A percentile compares a stretch with the other conserved stretches of the same genome.
These are phyloP conservation scores for Pleoardoris graminearum DNA, from an alignment of 2,329 filamentous ascomycete species.

Conservation along the genomic window DNA sequence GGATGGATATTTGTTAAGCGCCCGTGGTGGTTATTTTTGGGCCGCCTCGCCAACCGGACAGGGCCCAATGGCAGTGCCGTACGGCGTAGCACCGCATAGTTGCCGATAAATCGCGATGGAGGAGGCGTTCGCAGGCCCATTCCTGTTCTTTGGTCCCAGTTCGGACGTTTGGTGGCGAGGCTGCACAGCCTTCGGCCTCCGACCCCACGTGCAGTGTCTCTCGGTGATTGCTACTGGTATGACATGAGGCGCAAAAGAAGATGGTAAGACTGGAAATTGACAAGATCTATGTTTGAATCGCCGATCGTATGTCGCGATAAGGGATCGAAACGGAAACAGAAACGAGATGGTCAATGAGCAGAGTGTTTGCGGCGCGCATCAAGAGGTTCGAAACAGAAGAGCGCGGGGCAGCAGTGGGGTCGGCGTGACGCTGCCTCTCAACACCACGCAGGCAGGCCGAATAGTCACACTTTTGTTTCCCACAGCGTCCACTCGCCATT, in stretches of 20 bases:
- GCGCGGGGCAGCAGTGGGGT: constrained; percentile 22
- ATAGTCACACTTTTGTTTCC: constrained; percentile 30
- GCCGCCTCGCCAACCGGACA: constrained; percentile 12
- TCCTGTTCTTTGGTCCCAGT: neutral
- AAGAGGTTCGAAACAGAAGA: constrained; percentile 16
- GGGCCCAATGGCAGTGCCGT: constrained; percentile 30
- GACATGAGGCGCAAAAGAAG: neutral
- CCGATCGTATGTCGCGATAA: neutral
- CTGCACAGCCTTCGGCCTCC: neutral
- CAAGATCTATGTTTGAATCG: neutral
- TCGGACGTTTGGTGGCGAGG: neutral
- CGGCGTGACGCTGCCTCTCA: constrained; percentile 34
- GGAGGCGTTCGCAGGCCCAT: constrained; percentile 3
- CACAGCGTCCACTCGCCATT: constrained; percentile 21
- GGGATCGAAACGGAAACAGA: constrained; percentile 14
- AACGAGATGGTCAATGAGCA: constrained; percentile 18
- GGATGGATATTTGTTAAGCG: constrained; percentile 37
- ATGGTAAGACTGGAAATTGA: neutral
- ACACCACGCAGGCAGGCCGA: constrained; percentile 40
- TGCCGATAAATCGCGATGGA: constrained; percentile 28
- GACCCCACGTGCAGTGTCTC: neutral
- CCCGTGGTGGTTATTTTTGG: constrained; percentile 38
- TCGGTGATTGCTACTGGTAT: neutral
- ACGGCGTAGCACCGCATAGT: constrained; percentile 29
- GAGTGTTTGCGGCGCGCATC: constrained; percentile 19